These are phyloP conservation scores for Solanum ossicruentum DNA, from an alignment of 257 asterid genomes.

Conservation along the genomic window DNA sequence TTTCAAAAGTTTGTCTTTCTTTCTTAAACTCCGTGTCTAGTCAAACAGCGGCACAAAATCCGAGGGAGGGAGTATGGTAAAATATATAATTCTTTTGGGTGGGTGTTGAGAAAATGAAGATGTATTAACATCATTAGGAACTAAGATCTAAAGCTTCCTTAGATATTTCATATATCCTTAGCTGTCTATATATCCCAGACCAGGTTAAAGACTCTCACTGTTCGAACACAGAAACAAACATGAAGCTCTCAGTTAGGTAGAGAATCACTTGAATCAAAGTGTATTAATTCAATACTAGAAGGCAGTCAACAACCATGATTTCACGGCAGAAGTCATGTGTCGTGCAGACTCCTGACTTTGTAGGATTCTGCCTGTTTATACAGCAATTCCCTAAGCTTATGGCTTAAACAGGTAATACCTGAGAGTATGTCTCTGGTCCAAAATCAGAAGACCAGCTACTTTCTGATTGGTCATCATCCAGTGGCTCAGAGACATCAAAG, in stretches of 20 bases:
- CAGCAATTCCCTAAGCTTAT: neutral
- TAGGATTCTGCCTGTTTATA: neutral
- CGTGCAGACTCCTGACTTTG: neutral
- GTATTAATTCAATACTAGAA: neutral
- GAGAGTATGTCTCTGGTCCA: slow-evolving; percentile 48
- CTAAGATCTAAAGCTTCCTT: neutral
- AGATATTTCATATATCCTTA: neutral
- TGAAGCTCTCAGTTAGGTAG: neutral
- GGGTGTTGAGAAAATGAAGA: neutral
- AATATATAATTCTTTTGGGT: neutral
- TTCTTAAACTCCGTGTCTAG: neutral
- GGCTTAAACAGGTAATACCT: slow-evolving; percentile 26
- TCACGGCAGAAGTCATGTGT: neutral
- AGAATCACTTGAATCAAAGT: neutral
- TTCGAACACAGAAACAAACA: neutral
- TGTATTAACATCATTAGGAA: neutral
- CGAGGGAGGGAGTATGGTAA: neutral
- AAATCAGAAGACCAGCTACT: slow-evolving; percentile 72
- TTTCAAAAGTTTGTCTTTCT: neutral
- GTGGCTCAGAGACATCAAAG: slow-evolving; percentile 86
- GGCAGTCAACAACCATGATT: neutral
- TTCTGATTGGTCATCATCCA: slow-evolving; percentile 71
- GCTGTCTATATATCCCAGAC: neutral
- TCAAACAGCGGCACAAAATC: neutral
- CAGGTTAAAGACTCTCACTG: neutral